A percentile compares a stretch with the other conserved stretches of the same genome.
Evolutionary conservation across 306 rosid genomes (phyloP).

Genomic region (Malus fusca): DNA sequence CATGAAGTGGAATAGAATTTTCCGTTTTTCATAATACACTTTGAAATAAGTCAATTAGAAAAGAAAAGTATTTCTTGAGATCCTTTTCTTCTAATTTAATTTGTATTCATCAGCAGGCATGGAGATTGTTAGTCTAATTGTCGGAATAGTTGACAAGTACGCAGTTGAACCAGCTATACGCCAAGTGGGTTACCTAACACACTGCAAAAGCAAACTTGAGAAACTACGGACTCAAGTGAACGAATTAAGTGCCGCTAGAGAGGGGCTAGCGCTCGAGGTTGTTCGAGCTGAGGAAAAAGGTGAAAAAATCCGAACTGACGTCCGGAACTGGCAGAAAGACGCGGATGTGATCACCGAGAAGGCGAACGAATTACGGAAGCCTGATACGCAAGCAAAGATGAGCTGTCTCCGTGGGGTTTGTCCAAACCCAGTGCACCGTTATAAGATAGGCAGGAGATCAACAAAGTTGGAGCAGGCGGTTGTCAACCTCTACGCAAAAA

Average conservation of each 20-base stretch:
- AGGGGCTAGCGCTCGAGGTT: neutral
- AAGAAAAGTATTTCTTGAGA: no score
- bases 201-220: conserved; percentile 3
- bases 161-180: conserved; percentile 2
- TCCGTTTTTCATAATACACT: no score
- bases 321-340: neutral
- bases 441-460: neutral
- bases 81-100: no score
- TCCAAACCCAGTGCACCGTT: neutral
- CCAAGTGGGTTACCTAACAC: conserved; percentile 5
- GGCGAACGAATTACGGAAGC: neutral
- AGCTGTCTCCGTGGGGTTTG: neutral
- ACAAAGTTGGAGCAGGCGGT: neutral
- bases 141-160: neutral
- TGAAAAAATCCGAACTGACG: neutral
- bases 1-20: no score
- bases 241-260: neutral
- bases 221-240: neutral
- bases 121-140: neutral
- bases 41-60: no score
- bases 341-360: neutral
- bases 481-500: neutral
- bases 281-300: conserved; percentile 9
- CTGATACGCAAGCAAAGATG: neutral
- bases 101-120: neutral